Evolutionary conservation across 2,329 filamentous ascomycete species (phyloP).

Genomic region (Dendrostoma leiphaemia): DNA sequence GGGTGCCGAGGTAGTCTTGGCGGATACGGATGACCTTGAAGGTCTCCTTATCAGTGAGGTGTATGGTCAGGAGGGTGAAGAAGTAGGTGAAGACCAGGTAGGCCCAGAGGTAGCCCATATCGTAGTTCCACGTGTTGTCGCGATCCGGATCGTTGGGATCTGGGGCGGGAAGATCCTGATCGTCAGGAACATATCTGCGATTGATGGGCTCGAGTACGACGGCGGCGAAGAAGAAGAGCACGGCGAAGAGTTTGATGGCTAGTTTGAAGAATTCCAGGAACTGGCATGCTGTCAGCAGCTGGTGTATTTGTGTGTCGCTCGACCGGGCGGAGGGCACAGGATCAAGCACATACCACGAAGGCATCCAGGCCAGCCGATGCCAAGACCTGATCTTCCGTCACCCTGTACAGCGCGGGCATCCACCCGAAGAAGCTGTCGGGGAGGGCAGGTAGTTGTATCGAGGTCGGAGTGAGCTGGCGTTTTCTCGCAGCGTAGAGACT

Average conservation of each 20-base stretch:
- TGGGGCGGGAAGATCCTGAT: conserved; percentile 6
- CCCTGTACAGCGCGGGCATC: conserved; percentile 81
- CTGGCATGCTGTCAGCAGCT: conserved; percentile 31
- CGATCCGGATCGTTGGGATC: conserved; percentile 11
- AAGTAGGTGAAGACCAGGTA: conserved; percentile 95
- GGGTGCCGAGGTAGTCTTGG: conserved; percentile 88
- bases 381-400: conserved; percentile 86
- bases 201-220: conserved; percentile 86
- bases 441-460: conserved; percentile 67
- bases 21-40: conserved; percentile 79
- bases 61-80: conserved; percentile 79
- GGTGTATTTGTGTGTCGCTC: not conserved
- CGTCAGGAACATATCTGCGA: conserved; percentile 51
- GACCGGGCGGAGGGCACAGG: too few relatives aligned
- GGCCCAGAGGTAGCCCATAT: conserved; percentile 73
- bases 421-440: conserved; percentile 87
- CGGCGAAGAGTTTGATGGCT: conserved; percentile 77
- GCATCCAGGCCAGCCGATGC: conserved; percentile 91
- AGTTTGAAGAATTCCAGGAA: conserved; percentile 97
- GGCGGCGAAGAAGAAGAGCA: conserved; percentile 79
- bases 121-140: conserved; percentile 27
- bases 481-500: conserved; percentile 87
- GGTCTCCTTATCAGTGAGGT: conserved; percentile 80
- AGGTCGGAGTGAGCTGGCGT: conserved; percentile 59
- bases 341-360: conserved; percentile 65